phyloP scores from a whole-genome alignment of 495 filamentous ascomycete genomes.

The Acidomyces sp. region DNA sequence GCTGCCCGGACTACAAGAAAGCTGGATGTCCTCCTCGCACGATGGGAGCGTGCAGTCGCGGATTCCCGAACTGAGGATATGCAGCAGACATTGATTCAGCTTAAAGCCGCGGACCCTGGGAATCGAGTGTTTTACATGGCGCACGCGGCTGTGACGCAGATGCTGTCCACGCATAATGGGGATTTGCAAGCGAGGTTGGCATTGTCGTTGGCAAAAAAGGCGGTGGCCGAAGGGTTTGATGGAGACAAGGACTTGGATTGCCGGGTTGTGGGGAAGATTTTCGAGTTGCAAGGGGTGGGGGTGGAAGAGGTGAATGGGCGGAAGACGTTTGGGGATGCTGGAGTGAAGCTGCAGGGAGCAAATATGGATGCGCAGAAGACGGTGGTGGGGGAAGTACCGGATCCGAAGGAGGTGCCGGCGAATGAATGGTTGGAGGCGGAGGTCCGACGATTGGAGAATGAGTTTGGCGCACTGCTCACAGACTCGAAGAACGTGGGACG shows the following conservation, averaged over 20 bases:
- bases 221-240: slow-evolving; percentile 15
- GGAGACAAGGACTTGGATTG: slow-evolving; percentile 14
- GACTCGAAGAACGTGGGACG: neutral
- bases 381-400: neutral
- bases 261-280: slow-evolving; percentile 17
- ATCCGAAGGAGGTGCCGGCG: neutral
- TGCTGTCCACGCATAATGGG: slow-evolving; percentile 14
- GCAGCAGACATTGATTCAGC: slow-evolving; percentile 17
- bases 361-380: too few relatives aligned
- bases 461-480: too few relatives aligned
- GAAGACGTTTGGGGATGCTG: slow-evolving; percentile 15
- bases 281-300: slow-evolving; percentile 6
- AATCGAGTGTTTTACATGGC: slow-evolving; percentile 18
- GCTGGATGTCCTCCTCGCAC: slow-evolving; percentile 2
- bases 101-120: slow-evolving; percentile 16
- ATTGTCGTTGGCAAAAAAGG: slow-evolving; percentile 12
- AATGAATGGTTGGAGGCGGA: slow-evolving; percentile 2
- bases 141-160: slow-evolving; percentile 17
- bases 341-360: neutral
- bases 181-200: slow-evolving; percentile 16
- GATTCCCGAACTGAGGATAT: slow-evolving; percentile 8
- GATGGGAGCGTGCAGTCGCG: slow-evolving; percentile 11
- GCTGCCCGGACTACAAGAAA: slow-evolving; percentile 8
- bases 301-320: slow-evolving; percentile 9
- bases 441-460: slow-evolving; percentile 1